Percentiles rank a stretch among this genome's conserved stretches.
phyloP scores from a whole-genome alignment of 1,284 basidiomycete genomes.

The Cronartium quercuum region DNA sequence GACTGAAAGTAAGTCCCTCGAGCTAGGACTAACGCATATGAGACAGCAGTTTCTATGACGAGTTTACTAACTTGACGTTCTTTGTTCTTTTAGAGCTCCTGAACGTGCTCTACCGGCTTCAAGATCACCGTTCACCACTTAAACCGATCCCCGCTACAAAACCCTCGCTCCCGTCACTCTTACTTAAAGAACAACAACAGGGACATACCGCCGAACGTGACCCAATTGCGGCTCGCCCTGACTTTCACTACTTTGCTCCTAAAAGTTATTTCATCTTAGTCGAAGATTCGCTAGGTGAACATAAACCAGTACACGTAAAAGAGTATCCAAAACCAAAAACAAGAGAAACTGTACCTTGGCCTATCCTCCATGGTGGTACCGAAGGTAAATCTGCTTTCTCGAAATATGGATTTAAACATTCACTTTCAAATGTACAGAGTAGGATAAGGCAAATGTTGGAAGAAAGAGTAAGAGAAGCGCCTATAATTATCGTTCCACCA shows the following conservation, averaged over 20 bases:
- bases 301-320: slow-evolving; percentile 56
- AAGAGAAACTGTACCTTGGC: slow-evolving; percentile 53
- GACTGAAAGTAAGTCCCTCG: slow-evolving; percentile 62
- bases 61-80: neutral
- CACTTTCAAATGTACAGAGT: slow-evolving; percentile 9
- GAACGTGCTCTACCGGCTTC: slow-evolving; percentile 47
- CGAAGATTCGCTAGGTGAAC: slow-evolving; percentile 76
- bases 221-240: slow-evolving; percentile 73
- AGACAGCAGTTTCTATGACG: neutral
- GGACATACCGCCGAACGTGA: slow-evolving; percentile 84
- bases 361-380: slow-evolving; percentile 51
- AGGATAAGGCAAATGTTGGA: slow-evolving; percentile 28
- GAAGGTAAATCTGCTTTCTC: slow-evolving; percentile 36
- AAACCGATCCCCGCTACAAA: slow-evolving; percentile 35
- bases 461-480: neutral
- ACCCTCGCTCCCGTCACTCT: slow-evolving; percentile 54
- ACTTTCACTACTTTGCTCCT: slow-evolving; percentile 81
- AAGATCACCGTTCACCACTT: slow-evolving; percentile 38
- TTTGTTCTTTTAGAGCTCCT: slow-evolving; percentile 46
- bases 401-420: slow-evolving; percentile 10
- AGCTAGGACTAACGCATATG: neutral
- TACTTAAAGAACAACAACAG: slow-evolving; percentile 78
- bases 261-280: slow-evolving; percentile 75
- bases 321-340: slow-evolving; percentile 52
- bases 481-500: neutral